Conservation (phyloP, 352 stramenopile species). For the Globisporangium splendens region DNA sequence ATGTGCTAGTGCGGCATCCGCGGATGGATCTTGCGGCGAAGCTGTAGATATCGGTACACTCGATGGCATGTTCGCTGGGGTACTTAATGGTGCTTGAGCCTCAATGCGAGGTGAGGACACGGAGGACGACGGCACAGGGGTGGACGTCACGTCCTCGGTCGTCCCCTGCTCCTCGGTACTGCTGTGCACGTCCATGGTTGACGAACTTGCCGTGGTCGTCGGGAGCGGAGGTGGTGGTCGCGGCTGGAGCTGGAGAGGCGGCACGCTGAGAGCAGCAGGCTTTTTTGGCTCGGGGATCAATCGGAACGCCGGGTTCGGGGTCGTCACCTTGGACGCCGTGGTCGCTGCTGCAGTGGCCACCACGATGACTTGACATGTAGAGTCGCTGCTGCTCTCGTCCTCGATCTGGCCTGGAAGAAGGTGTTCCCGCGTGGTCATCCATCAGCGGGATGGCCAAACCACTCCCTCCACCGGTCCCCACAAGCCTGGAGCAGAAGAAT, state of each 20-base stretch:
- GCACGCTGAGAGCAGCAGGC: neutral
- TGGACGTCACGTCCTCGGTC: neutral
- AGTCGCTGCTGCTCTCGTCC: constrained; percentile 4
- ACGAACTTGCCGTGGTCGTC: neutral
- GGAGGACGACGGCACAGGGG: no score
- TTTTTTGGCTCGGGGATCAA: constrained; percentile 5
- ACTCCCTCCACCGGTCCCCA: neutral
- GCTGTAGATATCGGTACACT: neutral
- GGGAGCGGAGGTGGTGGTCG: no score
- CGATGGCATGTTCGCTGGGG: neutral
- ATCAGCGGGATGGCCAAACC: constrained; percentile 14
- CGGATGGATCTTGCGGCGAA: neutral
- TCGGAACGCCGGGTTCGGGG: constrained; percentile 1
- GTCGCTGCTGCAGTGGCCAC: constrained; percentile 2
- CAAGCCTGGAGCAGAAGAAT: no score
- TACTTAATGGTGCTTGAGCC: neutral
- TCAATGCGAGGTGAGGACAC: neutral
- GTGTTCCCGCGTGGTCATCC: constrained; percentile 18
- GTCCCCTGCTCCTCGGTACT: neutral
- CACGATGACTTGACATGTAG: neutral
- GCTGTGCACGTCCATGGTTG: neutral
- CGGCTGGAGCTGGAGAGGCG: no score
- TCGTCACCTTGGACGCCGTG: constrained; percentile 1
- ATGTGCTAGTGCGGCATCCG: neutral
- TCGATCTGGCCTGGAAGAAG: constrained; percentile 23